These are phyloP conservation scores for Populus trichocarpa DNA, from an alignment of 441 rosid genomes.

Conservation along the genomic window DNA sequence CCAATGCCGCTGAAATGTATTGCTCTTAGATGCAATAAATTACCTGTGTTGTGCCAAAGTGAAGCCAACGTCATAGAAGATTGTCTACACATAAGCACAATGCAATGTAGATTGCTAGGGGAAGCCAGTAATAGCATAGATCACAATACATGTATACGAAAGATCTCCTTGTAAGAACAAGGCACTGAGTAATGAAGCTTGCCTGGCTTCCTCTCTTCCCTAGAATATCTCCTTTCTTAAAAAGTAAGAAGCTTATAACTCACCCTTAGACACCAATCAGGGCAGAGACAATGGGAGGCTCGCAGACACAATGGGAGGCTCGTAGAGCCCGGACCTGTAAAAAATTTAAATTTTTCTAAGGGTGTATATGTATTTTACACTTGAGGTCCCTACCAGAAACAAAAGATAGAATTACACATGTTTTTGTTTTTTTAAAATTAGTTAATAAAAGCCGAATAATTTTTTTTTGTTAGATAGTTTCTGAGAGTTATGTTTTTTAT, in stretches of 20 bases:
- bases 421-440: no score
- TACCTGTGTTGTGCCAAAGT: constrained; percentile 45
- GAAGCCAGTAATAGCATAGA: constrained; percentile 51
- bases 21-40: not conserved
- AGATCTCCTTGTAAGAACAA: constrained; percentile 42
- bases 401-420: no score
- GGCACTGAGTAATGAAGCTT: constrained; percentile 41
- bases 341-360: no score
- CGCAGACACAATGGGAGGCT: no score
- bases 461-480: no score
- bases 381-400: no score
- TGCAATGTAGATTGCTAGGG: constrained; percentile 38
- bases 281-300: no score
- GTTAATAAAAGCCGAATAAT: no score
- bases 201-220: constrained; percentile 42
- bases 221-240: constrained; percentile 16
- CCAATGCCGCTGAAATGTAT: not conserved
- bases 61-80: constrained; percentile 35
- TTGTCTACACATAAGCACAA: constrained; percentile 41
- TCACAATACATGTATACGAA: constrained; percentile 50
- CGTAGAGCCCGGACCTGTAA: no score
- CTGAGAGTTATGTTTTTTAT: no score
- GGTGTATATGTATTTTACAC: no score
- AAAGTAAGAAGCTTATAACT: not conserved
- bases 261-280: no score